Conservation (phyloP, 805 yeast species). For the Kodamaea nitidulidarum region DNA sequence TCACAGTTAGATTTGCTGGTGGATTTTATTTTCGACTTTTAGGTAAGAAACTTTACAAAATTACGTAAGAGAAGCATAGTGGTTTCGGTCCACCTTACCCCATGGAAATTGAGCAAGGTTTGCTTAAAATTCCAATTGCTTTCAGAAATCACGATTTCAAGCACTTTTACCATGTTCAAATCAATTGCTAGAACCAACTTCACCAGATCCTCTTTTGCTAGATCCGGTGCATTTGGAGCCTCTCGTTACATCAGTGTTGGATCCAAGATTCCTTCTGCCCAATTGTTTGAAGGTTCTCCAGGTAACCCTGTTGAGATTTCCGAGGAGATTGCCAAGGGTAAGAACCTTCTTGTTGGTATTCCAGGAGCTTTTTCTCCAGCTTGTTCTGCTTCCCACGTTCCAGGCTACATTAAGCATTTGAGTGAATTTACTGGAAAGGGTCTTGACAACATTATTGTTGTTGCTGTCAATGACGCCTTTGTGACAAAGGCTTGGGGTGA, state of each 20-base stretch:
- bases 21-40: background rate
- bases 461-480: conserved; percentile 84
- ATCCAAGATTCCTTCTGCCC: conserved; percentile 53
- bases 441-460: conserved; percentile 54
- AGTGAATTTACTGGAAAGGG: conserved; percentile 62
- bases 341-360: conserved; percentile 37
- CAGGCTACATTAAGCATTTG: conserved; percentile 59
- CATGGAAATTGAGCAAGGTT: conserved; percentile 1
- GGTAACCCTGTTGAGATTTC: conserved; percentile 58
- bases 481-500: conserved; percentile 81
- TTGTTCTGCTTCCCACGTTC: conserved; percentile 68
- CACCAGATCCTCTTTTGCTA: conserved; percentile 1
- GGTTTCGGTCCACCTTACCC: background rate
- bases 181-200: conserved; percentile 7
- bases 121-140: background rate
- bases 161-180: conserved; percentile 5
- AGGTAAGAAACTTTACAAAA: background rate
- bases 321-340: conserved; percentile 34
- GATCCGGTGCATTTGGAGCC: background rate
- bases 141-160: no score
- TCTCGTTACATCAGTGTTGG: conserved; percentile 40
- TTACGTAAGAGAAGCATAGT: background rate
- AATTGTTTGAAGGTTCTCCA: conserved; percentile 61
- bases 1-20: background rate
- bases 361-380: conserved; percentile 78